Conservation (phyloP, 306 rosid species). For the Cucurbita moschata region DNA sequence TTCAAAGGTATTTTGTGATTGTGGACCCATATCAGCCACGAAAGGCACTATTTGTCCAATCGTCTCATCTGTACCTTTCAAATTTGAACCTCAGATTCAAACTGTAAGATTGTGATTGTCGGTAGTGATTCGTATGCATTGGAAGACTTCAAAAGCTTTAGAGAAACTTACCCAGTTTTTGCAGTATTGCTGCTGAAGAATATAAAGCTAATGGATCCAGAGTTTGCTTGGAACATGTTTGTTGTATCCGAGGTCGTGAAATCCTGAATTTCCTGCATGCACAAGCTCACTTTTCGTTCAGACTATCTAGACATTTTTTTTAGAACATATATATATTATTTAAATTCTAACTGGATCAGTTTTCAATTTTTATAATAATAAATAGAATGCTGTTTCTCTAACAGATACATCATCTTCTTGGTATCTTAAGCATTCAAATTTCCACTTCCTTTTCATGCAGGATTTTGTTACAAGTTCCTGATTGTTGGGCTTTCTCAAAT, state of each 20-base stretch:
- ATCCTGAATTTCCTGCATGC: neutral
- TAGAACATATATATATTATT: too few relatives aligned
- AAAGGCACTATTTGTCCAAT: neutral
- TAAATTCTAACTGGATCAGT: neutral
- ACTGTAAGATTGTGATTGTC: neutral
- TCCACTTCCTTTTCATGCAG: constrained; percentile 26
- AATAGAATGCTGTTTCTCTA: neutral
- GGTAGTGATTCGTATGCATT: neutral
- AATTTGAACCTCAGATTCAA: neutral
- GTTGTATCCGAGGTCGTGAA: neutral
- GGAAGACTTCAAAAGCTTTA: neutral
- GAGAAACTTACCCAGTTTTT: neutral
- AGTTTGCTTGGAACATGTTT: neutral
- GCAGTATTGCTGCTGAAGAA: neutral
- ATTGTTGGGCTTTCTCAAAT: constrained; percentile 1
- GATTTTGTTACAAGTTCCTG: constrained; percentile 7
- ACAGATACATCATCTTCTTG: neutral
- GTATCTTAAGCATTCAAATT: constrained; percentile 13
- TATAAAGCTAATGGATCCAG: neutral
- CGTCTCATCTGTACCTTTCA: neutral
- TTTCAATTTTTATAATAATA: neutral
- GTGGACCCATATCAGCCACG: neutral
- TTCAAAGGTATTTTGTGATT: neutral
- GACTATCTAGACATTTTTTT: neutral
- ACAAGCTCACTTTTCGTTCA: neutral